Evolutionary conservation across 2,329 filamentous ascomycete species (phyloP), one percentile per base, ranked within the genome.

Genomic region (Penicillium sp.): DNA sequence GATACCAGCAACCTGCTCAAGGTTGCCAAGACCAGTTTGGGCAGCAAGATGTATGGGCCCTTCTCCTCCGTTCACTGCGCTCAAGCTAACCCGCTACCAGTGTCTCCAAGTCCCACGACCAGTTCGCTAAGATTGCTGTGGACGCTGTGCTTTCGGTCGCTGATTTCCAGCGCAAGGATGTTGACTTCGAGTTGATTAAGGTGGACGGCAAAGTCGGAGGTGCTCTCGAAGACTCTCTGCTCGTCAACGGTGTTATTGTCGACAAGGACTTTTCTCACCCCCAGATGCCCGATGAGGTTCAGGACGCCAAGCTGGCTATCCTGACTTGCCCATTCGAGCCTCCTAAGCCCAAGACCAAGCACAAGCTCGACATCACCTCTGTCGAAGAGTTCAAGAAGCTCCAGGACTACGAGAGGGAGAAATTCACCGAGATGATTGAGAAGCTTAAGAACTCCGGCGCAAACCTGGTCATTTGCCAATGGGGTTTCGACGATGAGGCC

Each of bases 221-320:
- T 54, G 78, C 93, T 23, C 83, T 99, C 15, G 93, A 97, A 75
- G 94, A 99, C 75, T 90, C 92, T 5, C 78, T 97, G 24, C 85
- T 99, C 36, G 93, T 99, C 64, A 95, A 97, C 79, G 94, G 94
- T 72, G 94, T 99, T 61, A 96, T 99, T 72, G 84, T 99, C 73
- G 94, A 99, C 84, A 99, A 99, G 81, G 95, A 99, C 78, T 99
- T 99, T 75, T 97, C 94, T 29, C 94, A 99, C 75, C 94, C 94
- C 10, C 94, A 99, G 78, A 99, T 99, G 94, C 94, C 94, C 9
- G 90, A 89, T 44, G 91, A 97, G 76, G 93, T 99, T 59, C 84
- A 81, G 65, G 91, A 99, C 75, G 95, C 94, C 69, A 97, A 97
- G 81, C 86, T 99, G 68, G 94, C 94, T 63, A 99, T 99, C 67